Evolutionary conservation across 192 early-diverging fungal genomes (phyloP).

Genomic region (Coemansia sp.): DNA sequence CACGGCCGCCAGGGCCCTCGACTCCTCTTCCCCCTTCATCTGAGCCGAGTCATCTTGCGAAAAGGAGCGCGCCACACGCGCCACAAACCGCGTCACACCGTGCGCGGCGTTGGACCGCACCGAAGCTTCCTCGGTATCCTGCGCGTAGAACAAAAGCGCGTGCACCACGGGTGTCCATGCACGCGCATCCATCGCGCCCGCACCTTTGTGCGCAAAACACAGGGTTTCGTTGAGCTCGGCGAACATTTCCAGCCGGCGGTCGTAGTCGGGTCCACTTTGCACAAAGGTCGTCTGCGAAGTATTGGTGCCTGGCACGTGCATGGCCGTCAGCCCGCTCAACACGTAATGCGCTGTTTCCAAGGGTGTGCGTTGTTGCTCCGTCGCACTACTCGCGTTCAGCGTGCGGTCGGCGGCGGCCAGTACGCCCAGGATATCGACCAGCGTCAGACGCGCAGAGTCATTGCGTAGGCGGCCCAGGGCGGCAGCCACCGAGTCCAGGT

Average conservation of each 20-base stretch:
- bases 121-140: slow-evolving; percentile 83
- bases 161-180: slow-evolving; percentile 91
- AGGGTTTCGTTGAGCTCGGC: slow-evolving; percentile 65
- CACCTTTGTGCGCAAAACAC: slow-evolving; percentile 40
- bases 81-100: slow-evolving; percentile 71
- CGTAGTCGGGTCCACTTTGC: slow-evolving; percentile 75
- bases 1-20: slow-evolving; percentile 9
- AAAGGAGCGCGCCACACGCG: slow-evolving; percentile 43
- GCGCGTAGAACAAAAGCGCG: slow-evolving; percentile 80
- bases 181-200: slow-evolving; percentile 53
- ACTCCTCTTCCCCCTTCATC: slow-evolving; percentile 18
- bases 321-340: too few species aligned
- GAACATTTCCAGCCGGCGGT: slow-evolving; percentile 75
- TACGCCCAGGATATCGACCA: slow-evolving; percentile 60
- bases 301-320: slow-evolving; percentile 40
- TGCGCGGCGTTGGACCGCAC: slow-evolving; percentile 79
- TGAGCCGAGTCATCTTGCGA: slow-evolving; percentile 5
- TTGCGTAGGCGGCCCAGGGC: slow-evolving; percentile 67
- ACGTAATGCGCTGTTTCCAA: too few species aligned
- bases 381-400: too few species aligned
- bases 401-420: slow-evolving; percentile 63
- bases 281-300: slow-evolving; percentile 57
- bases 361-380: too few species aligned
- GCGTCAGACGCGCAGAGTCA: slow-evolving; percentile 60
- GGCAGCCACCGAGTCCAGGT: slow-evolving; percentile 66